A percentile compares a stretch with the other conserved stretches of the same genome.
These are phyloP conservation scores for Cutaneotrichosporon cavernicola DNA, from an alignment of 1,284 basidiomycete species.

Conservation along the genomic window DNA sequence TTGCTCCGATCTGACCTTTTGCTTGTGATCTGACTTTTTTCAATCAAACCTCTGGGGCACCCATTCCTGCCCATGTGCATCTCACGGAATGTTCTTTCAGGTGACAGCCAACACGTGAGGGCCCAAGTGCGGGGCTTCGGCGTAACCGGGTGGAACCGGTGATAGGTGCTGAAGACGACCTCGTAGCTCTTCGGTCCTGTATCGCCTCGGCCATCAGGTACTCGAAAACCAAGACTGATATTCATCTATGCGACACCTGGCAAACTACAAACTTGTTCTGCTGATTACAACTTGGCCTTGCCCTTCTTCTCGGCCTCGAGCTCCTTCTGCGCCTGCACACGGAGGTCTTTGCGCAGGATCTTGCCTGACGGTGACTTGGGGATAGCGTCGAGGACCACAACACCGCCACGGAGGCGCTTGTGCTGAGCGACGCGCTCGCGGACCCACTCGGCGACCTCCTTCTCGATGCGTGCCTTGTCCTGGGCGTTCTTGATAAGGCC, in stretches of 20 bases:
- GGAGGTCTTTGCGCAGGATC: constrained; percentile 42
- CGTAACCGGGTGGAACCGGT: too few species aligned
- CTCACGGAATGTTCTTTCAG: too few species aligned
- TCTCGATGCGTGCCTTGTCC: constrained; percentile 56
- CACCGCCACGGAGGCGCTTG: constrained; percentile 56
- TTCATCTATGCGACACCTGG: neutral
- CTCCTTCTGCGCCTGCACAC: constrained; percentile 11
- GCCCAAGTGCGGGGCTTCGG: too few species aligned
- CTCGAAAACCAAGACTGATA: neutral
- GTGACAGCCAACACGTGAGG: too few species aligned
- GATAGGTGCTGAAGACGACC: too few species aligned
- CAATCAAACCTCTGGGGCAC: too few species aligned
- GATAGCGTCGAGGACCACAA: constrained; percentile 54
- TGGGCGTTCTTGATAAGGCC: constrained; percentile 39
- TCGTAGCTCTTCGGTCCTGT: too few species aligned
- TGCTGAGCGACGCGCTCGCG: constrained; percentile 57
- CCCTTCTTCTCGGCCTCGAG: neutral
- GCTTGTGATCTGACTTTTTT: neutral
- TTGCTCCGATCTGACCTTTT: neutral
- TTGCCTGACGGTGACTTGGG: constrained; percentile 54
- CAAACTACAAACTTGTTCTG: neutral
- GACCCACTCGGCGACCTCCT: constrained; percentile 63
- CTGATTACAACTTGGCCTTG: constrained; percentile 11
- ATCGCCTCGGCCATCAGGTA: too few species aligned
- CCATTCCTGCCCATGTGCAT: too few species aligned